Evolutionary conservation across 768 basidiomycete species (phyloP), one percentile per base, ranked within the genome.

Genomic region (Leccinum barrowsii): DNA sequence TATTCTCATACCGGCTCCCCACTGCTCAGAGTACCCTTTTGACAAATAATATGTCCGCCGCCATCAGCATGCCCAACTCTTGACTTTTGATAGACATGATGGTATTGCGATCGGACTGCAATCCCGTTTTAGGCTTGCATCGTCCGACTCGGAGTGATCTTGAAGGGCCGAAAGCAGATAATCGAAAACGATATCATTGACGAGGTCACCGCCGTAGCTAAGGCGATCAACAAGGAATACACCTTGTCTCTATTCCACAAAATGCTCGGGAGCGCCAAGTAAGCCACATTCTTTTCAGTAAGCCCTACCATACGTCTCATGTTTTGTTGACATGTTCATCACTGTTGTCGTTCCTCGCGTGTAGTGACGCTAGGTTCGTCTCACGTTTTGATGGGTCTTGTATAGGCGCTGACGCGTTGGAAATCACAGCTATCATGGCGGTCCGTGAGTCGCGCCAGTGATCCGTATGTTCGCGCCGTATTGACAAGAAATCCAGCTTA

Each of bases 101-200:
- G 42, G n/a, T 44, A 10, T 34, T 50, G 17, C 19, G 6, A 7
- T 59, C 35, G 65, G 56, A 63, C 19, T 46, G 42, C 5, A 8
- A 28, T 32, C 28, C 21, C 49, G 3, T 50, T 12, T n/a, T 60
- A 99, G 95, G 97, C 97, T 1, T 98, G 93, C 68, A 89, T 98
- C 24, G 24, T 24, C 24, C 24, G 24, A 24, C 61, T 99, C 26
- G 86, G 97, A 34, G 86, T 98, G 28, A 98, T 28, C 26, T 28
- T 99, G 96, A 98, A 98, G 76, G 88, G 92, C 69, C 79, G 94
- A 56, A 98, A 97, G 70, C 82, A 83, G 55, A 87, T 98, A 85
- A 75, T 79, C 6, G 93, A 98, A 67, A 92, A 85, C 60, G 92
- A 94, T 56, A 81, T 99, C 15, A 79, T 98, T 59, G 89, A 87